phyloP scores from a whole-genome alignment of 139 green algal species.

The Haematococcus lacustris region DNA sequence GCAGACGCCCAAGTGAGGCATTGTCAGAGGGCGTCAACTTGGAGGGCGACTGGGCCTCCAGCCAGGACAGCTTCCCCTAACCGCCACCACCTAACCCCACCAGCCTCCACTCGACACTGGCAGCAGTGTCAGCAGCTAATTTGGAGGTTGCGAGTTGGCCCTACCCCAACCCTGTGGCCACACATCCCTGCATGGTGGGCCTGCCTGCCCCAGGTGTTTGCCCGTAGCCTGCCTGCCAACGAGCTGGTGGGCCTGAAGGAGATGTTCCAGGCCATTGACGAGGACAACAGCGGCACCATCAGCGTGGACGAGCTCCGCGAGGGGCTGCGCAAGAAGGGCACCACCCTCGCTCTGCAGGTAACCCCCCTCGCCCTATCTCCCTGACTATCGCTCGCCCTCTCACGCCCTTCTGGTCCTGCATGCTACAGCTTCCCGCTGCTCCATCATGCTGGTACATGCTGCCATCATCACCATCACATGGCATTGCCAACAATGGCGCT shows the following conservation, averaged over 20 bases:
- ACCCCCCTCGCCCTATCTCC: too few species aligned
- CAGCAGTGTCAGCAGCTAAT: background rate
- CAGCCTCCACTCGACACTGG: background rate
- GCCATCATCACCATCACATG: too few species aligned
- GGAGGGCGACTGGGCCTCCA: too few species aligned
- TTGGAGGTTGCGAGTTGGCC: too few species aligned
- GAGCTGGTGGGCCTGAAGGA: conserved; percentile 46
- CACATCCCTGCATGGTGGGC: background rate
- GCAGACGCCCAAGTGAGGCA: too few species aligned
- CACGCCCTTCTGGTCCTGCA: background rate
- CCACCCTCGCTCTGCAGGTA: conserved; percentile 9
- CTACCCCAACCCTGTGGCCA: too few species aligned
- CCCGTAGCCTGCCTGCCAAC: conserved; percentile 50
- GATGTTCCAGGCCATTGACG: conserved; percentile 57
- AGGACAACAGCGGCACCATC: conserved; percentile 55
- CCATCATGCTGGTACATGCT: too few species aligned
- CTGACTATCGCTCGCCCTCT: background rate
- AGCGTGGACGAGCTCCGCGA: conserved; percentile 73
- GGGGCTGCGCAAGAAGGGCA: conserved; percentile 58
- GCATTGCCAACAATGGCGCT: too few species aligned
- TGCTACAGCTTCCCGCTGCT: background rate
- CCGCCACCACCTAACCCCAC: too few species aligned
- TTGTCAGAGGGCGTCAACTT: too few species aligned
- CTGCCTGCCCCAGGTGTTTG: conserved; percentile 20
- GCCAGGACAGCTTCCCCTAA: too few species aligned